Evolutionary conservation across 1,284 basidiomycete species (phyloP).

Genomic region (Ustilago esculenta): DNA sequence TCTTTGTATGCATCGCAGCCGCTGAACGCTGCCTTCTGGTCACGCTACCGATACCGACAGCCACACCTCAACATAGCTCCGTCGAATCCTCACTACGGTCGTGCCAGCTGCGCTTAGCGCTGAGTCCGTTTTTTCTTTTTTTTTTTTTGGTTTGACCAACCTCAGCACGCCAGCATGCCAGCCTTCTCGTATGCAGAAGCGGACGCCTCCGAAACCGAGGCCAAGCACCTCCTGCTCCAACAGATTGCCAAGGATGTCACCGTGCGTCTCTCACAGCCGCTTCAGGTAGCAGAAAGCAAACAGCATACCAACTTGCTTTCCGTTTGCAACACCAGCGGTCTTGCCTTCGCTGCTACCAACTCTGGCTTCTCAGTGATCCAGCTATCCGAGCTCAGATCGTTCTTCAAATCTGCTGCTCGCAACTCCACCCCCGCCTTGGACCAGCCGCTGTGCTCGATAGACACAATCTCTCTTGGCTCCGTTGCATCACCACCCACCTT

Average conservation of each 20-base stretch:
- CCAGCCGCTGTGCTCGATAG: slow-evolving; percentile 19
- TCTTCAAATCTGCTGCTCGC: slow-evolving; percentile 41
- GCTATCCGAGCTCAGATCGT: slow-evolving; percentile 54
- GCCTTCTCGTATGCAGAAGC: slow-evolving; percentile 20
- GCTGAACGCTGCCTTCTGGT: background rate
- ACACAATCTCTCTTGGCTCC: slow-evolving; percentile 21
- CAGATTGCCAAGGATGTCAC: slow-evolving; percentile 61
- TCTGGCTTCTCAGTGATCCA: slow-evolving; percentile 61
- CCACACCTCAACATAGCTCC: background rate
- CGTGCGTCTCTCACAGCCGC: slow-evolving; percentile 59
- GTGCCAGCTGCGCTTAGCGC: background rate
- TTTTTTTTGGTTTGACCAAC: no score
- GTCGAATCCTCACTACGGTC: no score
- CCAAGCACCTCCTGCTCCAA: slow-evolving; percentile 65
- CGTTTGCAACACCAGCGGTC: slow-evolving; percentile 66
- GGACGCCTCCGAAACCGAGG: slow-evolving; percentile 67
- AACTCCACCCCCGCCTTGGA: slow-evolving; percentile 36
- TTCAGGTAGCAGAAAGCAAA: slow-evolving; percentile 39
- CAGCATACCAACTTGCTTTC: slow-evolving; percentile 66
- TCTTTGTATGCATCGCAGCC: slow-evolving; percentile 9
- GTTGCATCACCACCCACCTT: slow-evolving; percentile 44
- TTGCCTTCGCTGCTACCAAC: slow-evolving; percentile 68
- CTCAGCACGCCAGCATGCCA: background rate
- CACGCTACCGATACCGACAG: background rate
- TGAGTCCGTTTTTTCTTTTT: background rate